phyloP scores from a whole-genome alignment of 257 asterid genomes.

The Rhazya stricta region DNA sequence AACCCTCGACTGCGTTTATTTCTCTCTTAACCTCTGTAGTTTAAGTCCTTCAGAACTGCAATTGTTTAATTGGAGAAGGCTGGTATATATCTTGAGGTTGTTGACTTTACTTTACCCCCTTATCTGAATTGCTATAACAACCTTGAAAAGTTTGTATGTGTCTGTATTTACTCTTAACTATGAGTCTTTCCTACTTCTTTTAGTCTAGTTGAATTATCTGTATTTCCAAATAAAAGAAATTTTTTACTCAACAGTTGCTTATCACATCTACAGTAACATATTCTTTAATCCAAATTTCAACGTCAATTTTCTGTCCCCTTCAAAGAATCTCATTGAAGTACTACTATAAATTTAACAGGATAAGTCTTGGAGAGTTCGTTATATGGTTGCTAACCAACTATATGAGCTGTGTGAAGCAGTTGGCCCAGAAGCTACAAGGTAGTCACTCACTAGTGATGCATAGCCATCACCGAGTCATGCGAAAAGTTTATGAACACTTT shows the following conservation, averaged over 20 bases:
- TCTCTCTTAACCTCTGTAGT: not conserved
- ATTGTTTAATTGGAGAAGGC: not conserved
- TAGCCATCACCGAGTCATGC: not conserved
- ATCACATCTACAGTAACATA: not conserved
- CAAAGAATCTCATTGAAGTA: not conserved
- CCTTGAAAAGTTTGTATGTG: not conserved
- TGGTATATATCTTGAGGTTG: not conserved
- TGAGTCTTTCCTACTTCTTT: not conserved
- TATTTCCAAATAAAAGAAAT: not conserved
- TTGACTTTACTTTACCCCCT: not conserved
- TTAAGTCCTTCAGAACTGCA: not conserved
- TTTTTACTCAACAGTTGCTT: not conserved
- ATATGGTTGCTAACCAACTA: conserved; percentile 44
- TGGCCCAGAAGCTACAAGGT: conserved; percentile 46
- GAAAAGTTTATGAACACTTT: not conserved
- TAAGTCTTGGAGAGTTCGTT: conserved; percentile 45
- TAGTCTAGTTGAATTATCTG: not conserved
- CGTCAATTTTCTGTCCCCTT: not conserved
- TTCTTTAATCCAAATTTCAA: not conserved
- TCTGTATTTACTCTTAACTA: not conserved
- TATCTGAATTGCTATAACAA: not conserved
- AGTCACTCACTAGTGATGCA: not conserved
- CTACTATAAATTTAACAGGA: conserved; percentile 23
- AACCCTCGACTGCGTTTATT: not conserved
- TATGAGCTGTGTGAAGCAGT: conserved; percentile 45